Percentiles rank a stretch among this genome's conserved stretches.
Evolutionary conservation across 1,139 yeast genomes (phyloP).

Genomic region (Spathaspora sp.): DNA sequence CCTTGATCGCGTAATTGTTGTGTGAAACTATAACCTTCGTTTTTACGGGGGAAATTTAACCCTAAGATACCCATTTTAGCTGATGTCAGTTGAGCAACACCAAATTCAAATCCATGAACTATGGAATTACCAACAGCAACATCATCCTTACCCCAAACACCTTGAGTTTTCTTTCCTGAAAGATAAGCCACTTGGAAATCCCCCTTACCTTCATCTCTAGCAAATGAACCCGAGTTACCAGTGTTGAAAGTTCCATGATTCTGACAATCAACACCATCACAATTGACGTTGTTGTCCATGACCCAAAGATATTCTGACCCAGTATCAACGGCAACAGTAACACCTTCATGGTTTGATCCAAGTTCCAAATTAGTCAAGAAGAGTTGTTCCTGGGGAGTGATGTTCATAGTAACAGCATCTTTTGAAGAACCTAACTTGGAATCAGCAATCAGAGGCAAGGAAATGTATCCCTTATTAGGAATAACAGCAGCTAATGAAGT

Average conservation of each 20-base stretch:
- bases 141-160: conserved; percentile 66
- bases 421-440: not conserved
- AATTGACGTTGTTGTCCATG: conserved; percentile 18
- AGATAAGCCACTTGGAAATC: conserved; percentile 40
- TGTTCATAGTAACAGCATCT: not conserved
- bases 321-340: conserved; percentile 19
- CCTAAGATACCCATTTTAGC: conserved; percentile 52
- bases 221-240: not conserved
- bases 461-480: not conserved
- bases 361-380: not conserved
- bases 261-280: conserved; percentile 9
- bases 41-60: conserved; percentile 27
- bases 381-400: not conserved
- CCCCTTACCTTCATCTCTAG: not conserved
- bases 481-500: not conserved
- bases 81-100: conserved; percentile 44
- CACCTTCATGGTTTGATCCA: conserved; percentile 13
- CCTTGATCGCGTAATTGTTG: conserved; percentile 37
- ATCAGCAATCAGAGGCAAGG: not conserved
- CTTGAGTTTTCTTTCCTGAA: conserved; percentile 34
- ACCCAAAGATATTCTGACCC: conserved; percentile 41
- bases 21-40: conserved; percentile 15
- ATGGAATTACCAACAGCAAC: conserved; percentile 18
- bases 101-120: conserved; percentile 46
- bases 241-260: not conserved